Evolutionary conservation across 225 moss, liverwort and hornwort genomes (phyloP).

Genomic region (Polytrichum formosum): DNA sequence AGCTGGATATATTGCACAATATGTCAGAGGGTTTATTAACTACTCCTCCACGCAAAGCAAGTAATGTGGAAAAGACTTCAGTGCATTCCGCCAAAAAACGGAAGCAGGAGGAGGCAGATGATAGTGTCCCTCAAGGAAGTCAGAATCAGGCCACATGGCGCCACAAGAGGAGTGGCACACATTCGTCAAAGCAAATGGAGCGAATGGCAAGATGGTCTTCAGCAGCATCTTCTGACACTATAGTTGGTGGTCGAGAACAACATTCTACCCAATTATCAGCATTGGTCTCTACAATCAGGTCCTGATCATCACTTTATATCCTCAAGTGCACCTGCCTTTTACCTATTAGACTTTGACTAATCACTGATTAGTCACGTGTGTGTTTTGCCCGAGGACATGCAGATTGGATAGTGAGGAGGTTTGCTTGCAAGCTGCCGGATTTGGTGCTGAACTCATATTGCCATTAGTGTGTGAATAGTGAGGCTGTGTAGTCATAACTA

Average conservation of each 20-base stretch:
- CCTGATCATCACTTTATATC: too few species aligned
- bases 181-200: conserved; percentile 55
- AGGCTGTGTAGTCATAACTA: conserved; percentile 18
- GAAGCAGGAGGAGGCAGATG: conserved; percentile 34
- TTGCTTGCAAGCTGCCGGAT: too few species aligned
- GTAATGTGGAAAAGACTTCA: conserved; percentile 31
- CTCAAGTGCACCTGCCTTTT: too few species aligned
- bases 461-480: too few species aligned
- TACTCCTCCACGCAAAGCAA: conserved; percentile 30
- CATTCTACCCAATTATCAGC: conserved; percentile 49
- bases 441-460: too few species aligned
- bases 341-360: not conserved
- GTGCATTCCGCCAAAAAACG: conserved; percentile 31
- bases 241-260: conserved; percentile 56
- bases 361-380: not conserved
- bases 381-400: too few species aligned
- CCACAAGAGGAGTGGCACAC: conserved; percentile 47
- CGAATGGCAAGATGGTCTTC: conserved; percentile 40
- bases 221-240: conserved; percentile 37
- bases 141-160: conserved; percentile 38
- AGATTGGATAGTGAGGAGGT: too few species aligned
- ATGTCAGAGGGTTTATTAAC: conserved; percentile 27
- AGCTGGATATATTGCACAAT: conserved; percentile 19
- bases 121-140: conserved; percentile 30
- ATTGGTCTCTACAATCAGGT: conserved; percentile 74